Evolutionary conservation across 2,329 filamentous ascomycete genomes (phyloP), one percentile per base, ranked within the genome.

Genomic region (Leptographium procerum): DNA sequence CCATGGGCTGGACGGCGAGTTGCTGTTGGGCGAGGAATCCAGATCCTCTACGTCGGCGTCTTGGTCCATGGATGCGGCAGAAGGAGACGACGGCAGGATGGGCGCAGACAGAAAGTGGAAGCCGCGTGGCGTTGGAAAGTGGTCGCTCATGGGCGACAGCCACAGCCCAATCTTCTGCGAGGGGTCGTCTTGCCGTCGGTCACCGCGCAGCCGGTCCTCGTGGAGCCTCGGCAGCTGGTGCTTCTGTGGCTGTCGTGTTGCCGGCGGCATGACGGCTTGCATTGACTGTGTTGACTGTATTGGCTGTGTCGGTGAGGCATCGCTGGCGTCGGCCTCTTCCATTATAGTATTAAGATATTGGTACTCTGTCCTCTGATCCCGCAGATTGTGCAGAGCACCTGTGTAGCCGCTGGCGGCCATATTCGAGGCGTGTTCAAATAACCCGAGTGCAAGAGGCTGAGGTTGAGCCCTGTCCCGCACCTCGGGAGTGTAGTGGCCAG

Each of bases 111-210:
- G 77, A 67, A 84, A 85, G 69, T 86, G 77, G 64, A 81, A 73
- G 60, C 84, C 86, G 65, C 83, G 78, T n/a, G 86, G 86, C 10
- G 86, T 88, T 48, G 86, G 87, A 67, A 89, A 89, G 68, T 89
- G 79, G 65, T 82, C 80, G 68, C 77, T 82, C 69, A 77, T 71
- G 50, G 81, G 81, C 50, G 80, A 81, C 50, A 83, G 69, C 81
- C 81, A 84, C 62, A 79, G 76, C 63, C 79, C 74, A 63, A 82
- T 78, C 67, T 77, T 80, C 59, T 81, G 71, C 61, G 75, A 62
- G 58, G 62, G 65, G 67, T 66, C 52, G 60, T 67, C 58, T 2
- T 64, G 51, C 7, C 26, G 22, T 13, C 31, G 53, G n/a, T 53
- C 45, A 3, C 62, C 59, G 57, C 56, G 40, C 24, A 61, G 59